phyloP scores from a whole-genome alignment of 2,329 filamentous ascomycete genomes.

The Metarhizium sp. region DNA sequence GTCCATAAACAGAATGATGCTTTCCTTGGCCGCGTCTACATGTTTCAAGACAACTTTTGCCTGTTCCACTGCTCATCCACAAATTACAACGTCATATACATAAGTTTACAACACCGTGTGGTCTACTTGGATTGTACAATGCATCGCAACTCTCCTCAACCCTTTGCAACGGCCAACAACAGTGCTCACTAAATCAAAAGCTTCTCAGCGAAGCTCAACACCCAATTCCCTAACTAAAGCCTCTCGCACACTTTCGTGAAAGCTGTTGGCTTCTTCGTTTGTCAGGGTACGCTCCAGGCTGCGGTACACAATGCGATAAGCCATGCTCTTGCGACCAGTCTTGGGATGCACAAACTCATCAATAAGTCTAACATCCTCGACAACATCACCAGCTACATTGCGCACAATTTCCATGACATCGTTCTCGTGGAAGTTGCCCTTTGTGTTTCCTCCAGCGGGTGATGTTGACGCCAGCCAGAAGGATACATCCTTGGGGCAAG shows the following conservation, averaged over 20 bases:
- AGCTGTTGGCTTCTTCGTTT: conserved; percentile 65
- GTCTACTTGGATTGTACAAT: background rate
- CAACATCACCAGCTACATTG: conserved; percentile 68
- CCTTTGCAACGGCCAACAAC: too few relatives aligned
- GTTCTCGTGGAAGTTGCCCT: conserved; percentile 71
- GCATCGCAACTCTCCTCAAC: too few relatives aligned
- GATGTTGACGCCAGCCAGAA: conserved; percentile 65
- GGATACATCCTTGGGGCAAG: conserved; percentile 83
- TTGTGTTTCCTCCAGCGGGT: conserved; percentile 36
- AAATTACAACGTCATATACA: background rate
- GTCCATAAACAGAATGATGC: too few relatives aligned
- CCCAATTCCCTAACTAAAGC: conserved; percentile 62
- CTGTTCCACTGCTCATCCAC: background rate
- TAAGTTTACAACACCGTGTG: background rate
- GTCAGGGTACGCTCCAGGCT: conserved; percentile 86
- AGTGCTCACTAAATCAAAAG: too few relatives aligned
- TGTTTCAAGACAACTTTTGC: too few relatives aligned
- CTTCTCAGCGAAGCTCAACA: conserved; percentile 47
- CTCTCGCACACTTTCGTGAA: conserved; percentile 60
- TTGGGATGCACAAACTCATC: conserved; percentile 87
- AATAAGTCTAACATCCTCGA: conserved; percentile 77
- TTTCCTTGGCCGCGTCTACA: too few relatives aligned
- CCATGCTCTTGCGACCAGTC: conserved; percentile 73
- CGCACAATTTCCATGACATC: conserved; percentile 95
- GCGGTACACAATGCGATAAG: conserved; percentile 89